Base-by-base conservation (phyloP, 1,139 yeast genomes). In the Diutina sp. region DNA sequence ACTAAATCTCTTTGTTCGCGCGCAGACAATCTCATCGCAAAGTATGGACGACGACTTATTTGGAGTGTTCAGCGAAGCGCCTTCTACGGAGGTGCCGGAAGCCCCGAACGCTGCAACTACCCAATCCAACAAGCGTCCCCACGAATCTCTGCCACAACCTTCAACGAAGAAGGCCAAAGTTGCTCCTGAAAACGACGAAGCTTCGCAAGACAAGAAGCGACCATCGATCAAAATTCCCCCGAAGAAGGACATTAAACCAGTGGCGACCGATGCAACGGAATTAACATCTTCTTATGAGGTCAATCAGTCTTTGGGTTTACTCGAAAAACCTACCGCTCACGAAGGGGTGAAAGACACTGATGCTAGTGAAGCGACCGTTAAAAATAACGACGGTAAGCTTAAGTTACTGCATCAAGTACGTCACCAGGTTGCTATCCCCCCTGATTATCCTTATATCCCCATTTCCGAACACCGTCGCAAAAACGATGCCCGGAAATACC, bases 371-470 rank as follows among this genome's bases (percentile, higher is more conserved):
- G n/a, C 29, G 5, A 30, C n/a, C 18, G 28, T 47, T 8, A 16
- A 9, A 6, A 21, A 47, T 28, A 79, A 76, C 53, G 70, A 72
- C 45, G 79, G 81, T 28, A 83, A 82, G 63, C 85, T 90, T 59
- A 84, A 85, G 67, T 76, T 91, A 60, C 83, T 84, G 60, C 98
- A 91, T 74, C 97, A 90, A 69, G 97, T 93, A 57, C 85, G 98
- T 69, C 99, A 93, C 72, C 98, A 93, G 70, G 99, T 93, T 14
- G 98, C 98, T 1, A 78, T 93, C 45, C 99, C 99, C 1, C 95
- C 96, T 5, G 87, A 86, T 59, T 93, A 84, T 66, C 87, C 93
- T 56, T 93, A 93, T 67, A 75, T 77, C 12, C 97, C 98, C 18
- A 90, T 93, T 62, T 85, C 93, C 51, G 86, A 90, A 62, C 98